phyloP scores from a whole-genome alignment of 805 yeast species.

The Pichia insulana region DNA sequence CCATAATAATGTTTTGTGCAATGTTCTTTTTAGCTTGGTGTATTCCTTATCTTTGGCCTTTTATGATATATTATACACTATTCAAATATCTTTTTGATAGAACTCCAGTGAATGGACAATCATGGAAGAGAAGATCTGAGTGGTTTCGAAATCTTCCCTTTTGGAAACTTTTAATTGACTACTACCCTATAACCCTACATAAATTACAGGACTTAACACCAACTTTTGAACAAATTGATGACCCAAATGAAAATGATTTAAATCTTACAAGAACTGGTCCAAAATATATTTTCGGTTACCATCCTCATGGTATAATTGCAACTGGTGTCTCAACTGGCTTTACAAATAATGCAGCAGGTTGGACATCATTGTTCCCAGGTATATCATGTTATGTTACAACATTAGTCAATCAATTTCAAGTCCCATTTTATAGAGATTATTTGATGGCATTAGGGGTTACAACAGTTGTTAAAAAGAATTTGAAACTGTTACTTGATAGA shows the following conservation, averaged over 20 bases:
- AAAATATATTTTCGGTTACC: conserved; percentile 82
- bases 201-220: conserved; percentile 70
- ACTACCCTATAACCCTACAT: conserved; percentile 71
- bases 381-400: conserved; percentile 73
- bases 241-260: not conserved
- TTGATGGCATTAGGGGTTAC: conserved; percentile 73
- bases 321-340: conserved; percentile 49
- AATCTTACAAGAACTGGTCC: conserved; percentile 44
- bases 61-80: conserved; percentile 53
- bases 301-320: conserved; percentile 94
- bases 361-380: conserved; percentile 62
- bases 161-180: conserved; percentile 70
- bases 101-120: conserved; percentile 70
- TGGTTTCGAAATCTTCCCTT: conserved; percentile 47
- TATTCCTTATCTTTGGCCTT: conserved; percentile 46
- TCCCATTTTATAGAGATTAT: conserved; percentile 86
- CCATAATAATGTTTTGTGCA: conserved; percentile 50
- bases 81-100: conserved; percentile 54
- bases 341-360: conserved; percentile 27
- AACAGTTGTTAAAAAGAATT: conserved; percentile 70
- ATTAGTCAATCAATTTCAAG: conserved; percentile 66
- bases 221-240: conserved; percentile 35
- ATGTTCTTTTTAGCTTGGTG: conserved; percentile 52
- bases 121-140: conserved; percentile 44
- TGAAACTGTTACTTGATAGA: conserved; percentile 50